Base-by-base conservation (phyloP, 768 basidiomycete species). In the Rhodosporidiobolus sp. region DNA sequence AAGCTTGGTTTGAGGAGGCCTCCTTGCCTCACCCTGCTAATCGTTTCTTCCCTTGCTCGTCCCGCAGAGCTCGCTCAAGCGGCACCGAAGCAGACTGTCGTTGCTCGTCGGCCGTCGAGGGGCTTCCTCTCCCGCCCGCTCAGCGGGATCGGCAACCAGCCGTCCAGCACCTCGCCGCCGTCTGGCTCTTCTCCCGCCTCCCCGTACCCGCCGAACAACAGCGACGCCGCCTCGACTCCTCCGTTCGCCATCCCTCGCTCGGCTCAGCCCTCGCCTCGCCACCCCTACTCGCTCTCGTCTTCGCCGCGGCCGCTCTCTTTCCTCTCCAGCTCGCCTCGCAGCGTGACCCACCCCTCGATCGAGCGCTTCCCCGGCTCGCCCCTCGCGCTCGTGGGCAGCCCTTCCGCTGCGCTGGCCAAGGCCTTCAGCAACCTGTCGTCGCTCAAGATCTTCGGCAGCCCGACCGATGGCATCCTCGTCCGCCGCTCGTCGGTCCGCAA, bases 11-110 rank as follows among this genome's bases (percentile, higher is more conserved):
- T 63, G 49, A 24, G 38, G 38, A 7, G n/a, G 20, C 30, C 17
- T 56, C 45, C 30, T 26, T n/a, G 38, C 1, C 0, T 26, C 8
- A 2, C 52, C 8, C 30, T 8, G 22, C 64, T 62, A 46, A 63
- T 43, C 38, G 38, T 43, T 43, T 43, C 38, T 43, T 43, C 38
- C 19, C 32, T 26, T 26, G n/a, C 17, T 26, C 38, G 46, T 9
- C 30, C 4, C 11, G 19, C 75, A 83, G 83, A 83, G 72, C 79
- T 83, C 24, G 83, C 83, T n/a, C 82, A 81, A 34, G 46, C 22
- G 60, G 79, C 80, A 12, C 79, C 82, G 0, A 77, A 77, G 55
- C 78, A 79, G 26, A 75, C 72, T n/a, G 72, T 78, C 8, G 67
- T 84, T 16, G 71, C 76, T 17, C 79, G 83, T 1, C 74, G 83